Conservation (phyloP, 371 early-diverging fungal genomes). For the Mortierella sp. region DNA sequence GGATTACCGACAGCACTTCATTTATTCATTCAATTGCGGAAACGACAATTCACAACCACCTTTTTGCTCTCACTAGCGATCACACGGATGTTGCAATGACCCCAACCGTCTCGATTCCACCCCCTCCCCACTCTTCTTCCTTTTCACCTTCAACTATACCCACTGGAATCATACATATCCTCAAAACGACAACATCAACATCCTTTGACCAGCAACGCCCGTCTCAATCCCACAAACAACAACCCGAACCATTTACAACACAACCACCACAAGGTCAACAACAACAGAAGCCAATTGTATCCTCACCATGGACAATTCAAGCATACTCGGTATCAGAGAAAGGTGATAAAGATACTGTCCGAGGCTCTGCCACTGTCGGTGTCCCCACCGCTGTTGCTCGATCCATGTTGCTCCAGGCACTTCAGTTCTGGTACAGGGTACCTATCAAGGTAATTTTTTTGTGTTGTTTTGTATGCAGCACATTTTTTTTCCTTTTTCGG, state of each 20-base stretch:
- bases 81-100: constrained; percentile 5
- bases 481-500: constrained; percentile 3
- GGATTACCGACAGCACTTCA: background rate
- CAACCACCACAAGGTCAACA: background rate
- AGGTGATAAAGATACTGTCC: constrained; percentile 48
- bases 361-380: constrained; percentile 66
- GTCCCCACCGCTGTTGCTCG: constrained; percentile 73
- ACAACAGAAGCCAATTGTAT: background rate
- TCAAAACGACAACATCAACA: background rate
- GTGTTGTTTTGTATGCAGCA: background rate
- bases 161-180: background rate
- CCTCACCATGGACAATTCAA: constrained; percentile 2
- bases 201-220: too few species aligned
- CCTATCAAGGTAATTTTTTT: constrained; percentile 74
- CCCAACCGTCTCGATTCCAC: background rate
- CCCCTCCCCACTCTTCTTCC: background rate
- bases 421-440: constrained; percentile 83
- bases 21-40: background rate
- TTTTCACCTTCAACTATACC: background rate
- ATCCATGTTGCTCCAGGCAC: constrained; percentile 73
- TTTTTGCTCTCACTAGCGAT: background rate
- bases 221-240: background rate
- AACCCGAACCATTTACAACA: background rate
- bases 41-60: background rate
- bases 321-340: constrained; percentile 36